Conservation (phyloP, 2,329 filamentous ascomycete species). For the Rosellinia necatrix region DNA sequence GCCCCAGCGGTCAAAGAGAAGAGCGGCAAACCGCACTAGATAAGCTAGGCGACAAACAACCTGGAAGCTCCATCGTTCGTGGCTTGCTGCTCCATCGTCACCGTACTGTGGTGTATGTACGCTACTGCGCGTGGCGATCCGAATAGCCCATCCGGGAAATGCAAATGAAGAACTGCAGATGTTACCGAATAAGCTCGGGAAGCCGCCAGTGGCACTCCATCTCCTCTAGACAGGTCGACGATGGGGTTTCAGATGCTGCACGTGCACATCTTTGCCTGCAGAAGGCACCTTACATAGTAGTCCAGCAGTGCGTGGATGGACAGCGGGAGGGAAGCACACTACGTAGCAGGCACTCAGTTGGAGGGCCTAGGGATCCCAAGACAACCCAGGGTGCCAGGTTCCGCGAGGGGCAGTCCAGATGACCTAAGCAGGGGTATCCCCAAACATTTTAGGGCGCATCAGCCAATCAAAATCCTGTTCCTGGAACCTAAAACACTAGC, state of each 20-base stretch:
- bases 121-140: neutral
- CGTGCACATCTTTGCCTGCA: neutral
- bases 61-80: neutral
- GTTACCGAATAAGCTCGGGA: neutral
- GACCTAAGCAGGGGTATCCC: constrained; percentile 20
- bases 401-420: constrained; percentile 6
- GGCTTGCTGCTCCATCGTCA: too few species aligned
- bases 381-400: constrained; percentile 6
- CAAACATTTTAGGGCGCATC: constrained; percentile 14
- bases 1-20: too few species aligned
- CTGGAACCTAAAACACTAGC: constrained; percentile 46
- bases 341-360: too few species aligned
- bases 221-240: neutral
- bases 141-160: neutral
- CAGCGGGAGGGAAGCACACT: too few species aligned
- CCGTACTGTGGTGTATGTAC: neutral
- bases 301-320: neutral
- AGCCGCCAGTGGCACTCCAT: neutral
- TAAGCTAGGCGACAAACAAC: neutral
- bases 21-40: too few species aligned
- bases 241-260: constrained; percentile 17
- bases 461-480: constrained; percentile 37
- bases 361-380: too few species aligned
- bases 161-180: neutral
- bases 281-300: neutral